A percentile compares a stretch with the other conserved stretches of the same genome.
Evolutionary conservation across 2,329 filamentous ascomycete genomes (phyloP).

Genomic region (Paecilomyces variotii): DNA sequence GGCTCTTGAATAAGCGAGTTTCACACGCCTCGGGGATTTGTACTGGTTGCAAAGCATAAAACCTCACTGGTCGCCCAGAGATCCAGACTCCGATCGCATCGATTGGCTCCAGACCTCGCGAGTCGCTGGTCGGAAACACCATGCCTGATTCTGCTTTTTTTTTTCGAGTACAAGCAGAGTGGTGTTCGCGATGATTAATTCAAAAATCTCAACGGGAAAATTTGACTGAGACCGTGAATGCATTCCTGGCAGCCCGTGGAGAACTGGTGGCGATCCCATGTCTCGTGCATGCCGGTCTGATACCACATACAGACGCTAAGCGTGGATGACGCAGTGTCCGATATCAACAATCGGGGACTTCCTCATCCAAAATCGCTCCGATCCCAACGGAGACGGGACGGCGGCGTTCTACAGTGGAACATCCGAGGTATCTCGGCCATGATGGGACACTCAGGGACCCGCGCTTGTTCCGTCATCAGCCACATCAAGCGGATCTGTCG

Average conservation of each 20-base stretch:
- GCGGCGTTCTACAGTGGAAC: background rate
- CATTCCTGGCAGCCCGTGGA: background rate
- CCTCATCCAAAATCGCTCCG: background rate
- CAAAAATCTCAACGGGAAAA: background rate
- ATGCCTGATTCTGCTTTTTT: background rate
- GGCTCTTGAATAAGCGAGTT: background rate
- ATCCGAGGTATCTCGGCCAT: background rate
- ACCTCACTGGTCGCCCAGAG: background rate
- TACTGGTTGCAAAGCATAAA: background rate
- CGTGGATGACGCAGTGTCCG: background rate
- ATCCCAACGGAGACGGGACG: background rate
- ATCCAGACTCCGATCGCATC: background rate
- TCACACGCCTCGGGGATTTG: background rate
- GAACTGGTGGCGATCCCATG: background rate
- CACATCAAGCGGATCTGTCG: background rate
- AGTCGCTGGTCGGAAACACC: background rate
- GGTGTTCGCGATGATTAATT: background rate
- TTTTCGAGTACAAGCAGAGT: background rate
- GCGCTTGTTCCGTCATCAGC: background rate
- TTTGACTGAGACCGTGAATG: background rate
- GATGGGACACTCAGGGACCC: background rate
- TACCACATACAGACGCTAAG: background rate
- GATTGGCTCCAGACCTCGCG: background rate
- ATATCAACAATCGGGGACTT: background rate
- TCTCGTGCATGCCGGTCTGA: background rate